These are phyloP conservation scores for Ammopiptanthus mongolicus DNA, from an alignment of 306 rosid species.

Conservation along the genomic window DNA sequence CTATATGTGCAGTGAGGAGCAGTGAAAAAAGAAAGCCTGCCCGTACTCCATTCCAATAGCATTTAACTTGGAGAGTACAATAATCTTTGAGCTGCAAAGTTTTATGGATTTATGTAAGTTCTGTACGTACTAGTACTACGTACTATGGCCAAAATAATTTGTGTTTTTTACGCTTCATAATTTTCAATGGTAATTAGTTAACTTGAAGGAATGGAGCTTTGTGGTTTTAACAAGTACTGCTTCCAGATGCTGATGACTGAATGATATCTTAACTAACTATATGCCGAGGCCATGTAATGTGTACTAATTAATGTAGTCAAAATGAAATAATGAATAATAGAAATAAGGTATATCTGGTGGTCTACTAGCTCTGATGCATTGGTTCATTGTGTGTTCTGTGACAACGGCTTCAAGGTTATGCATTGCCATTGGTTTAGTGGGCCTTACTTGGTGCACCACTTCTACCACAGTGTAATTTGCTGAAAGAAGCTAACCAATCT, in stretches of 20 bases:
- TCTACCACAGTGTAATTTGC: background rate
- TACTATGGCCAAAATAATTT: background rate
- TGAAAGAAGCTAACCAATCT: background rate
- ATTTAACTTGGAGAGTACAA: background rate
- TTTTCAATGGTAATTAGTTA: background rate
- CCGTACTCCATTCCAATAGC: background rate
- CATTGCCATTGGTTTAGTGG: background rate
- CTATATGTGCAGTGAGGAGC: background rate
- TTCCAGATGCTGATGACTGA: background rate
- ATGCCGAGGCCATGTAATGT: background rate
- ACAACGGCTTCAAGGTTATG: background rate
- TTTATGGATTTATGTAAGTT: background rate
- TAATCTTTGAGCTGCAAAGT: background rate
- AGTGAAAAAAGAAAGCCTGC: background rate
- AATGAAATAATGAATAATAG: background rate
- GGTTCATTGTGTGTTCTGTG: background rate
- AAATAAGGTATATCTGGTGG: no score
- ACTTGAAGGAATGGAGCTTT: background rate
- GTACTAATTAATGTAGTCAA: background rate
- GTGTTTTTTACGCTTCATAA: background rate
- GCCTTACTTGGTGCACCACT: background rate
- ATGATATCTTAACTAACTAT: background rate
- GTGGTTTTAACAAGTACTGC: background rate
- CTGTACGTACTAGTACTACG: background rate
- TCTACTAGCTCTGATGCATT: no score